A percentile compares a stretch with the other conserved stretches of the same genome.
phyloP scores from a whole-genome alignment of 306 rosid genomes.

The Hippophae rhamnoides region DNA sequence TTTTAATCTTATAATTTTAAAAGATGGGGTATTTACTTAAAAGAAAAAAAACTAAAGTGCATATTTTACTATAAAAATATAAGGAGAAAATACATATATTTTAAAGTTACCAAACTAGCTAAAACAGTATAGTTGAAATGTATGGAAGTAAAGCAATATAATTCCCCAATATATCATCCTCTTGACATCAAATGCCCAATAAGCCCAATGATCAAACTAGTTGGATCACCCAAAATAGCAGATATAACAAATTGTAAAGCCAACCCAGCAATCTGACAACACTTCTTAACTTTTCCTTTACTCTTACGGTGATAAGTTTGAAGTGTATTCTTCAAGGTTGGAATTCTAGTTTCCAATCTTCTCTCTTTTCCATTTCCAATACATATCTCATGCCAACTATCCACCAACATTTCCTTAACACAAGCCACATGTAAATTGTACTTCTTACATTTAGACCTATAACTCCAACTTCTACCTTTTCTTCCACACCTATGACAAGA shows the following conservation, averaged over 20 bases:
- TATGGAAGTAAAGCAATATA: too few species aligned
- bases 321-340: slow-evolving; percentile 41
- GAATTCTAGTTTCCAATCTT: slow-evolving; percentile 28
- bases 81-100: too few species aligned
- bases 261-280: slow-evolving; percentile 77
- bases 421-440: slow-evolving; percentile 84
- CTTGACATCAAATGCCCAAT: slow-evolving; percentile 53
- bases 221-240: slow-evolving; percentile 84
- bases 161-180: slow-evolving; percentile 3
- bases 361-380: slow-evolving; percentile 19
- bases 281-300: slow-evolving; percentile 52
- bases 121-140: too few species aligned
- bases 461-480: slow-evolving; percentile 88
- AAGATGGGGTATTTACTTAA: too few species aligned
- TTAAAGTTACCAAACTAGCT: too few species aligned
- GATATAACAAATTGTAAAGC: slow-evolving; percentile 79
- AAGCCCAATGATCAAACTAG: slow-evolving; percentile 69
- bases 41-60: too few species aligned
- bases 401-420: slow-evolving; percentile 79
- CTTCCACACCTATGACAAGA: slow-evolving; percentile 70
- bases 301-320: slow-evolving; percentile 33
- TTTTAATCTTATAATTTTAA: too few species aligned
- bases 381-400: slow-evolving; percentile 61
- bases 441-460: slow-evolving; percentile 70
- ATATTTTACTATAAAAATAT: too few species aligned